phyloP scores from a whole-genome alignment of 768 basidiomycete genomes.

The Suillus subaureus region DNA sequence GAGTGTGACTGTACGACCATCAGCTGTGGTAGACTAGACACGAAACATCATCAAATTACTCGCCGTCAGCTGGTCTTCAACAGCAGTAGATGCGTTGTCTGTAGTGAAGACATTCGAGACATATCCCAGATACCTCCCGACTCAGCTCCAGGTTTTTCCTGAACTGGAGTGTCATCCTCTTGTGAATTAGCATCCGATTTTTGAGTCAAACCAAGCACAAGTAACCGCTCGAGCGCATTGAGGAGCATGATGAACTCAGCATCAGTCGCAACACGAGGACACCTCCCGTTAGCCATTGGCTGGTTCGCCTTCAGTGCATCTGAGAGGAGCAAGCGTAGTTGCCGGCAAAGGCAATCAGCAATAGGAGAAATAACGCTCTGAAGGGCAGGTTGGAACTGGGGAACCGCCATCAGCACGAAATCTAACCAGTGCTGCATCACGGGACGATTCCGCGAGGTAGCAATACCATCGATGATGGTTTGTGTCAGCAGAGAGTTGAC shows the following conservation, averaged over 20 bases:
- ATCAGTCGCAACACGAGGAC: constrained; percentile 62
- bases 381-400: constrained; percentile 77
- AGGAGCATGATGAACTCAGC: constrained; percentile 84
- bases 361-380: constrained; percentile 71
- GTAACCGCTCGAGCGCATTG: constrained; percentile 80
- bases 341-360: constrained; percentile 77
- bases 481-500: constrained; percentile 76
- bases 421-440: constrained; percentile 96
- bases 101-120: constrained; percentile 90
- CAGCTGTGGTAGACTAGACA: constrained; percentile 4
- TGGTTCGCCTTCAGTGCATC: constrained; percentile 54
- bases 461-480: constrained; percentile 80
- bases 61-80: constrained; percentile 63
- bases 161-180: constrained; percentile 56
- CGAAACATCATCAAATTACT: constrained; percentile 24
- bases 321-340: constrained; percentile 56
- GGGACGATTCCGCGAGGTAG: constrained; percentile 66
- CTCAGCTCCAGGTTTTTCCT: constrained; percentile 58
- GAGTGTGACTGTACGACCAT: constrained; percentile 51
- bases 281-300: constrained; percentile 41
- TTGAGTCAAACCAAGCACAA: constrained; percentile 71
- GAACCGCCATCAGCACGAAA: constrained; percentile 88
- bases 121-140: constrained; percentile 79
- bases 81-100: constrained; percentile 49
- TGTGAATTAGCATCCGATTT: constrained; percentile 47